Evolutionary conservation across 2,329 filamentous ascomycete species (phyloP).

Genomic region (Pseudocercospora vitis): DNA sequence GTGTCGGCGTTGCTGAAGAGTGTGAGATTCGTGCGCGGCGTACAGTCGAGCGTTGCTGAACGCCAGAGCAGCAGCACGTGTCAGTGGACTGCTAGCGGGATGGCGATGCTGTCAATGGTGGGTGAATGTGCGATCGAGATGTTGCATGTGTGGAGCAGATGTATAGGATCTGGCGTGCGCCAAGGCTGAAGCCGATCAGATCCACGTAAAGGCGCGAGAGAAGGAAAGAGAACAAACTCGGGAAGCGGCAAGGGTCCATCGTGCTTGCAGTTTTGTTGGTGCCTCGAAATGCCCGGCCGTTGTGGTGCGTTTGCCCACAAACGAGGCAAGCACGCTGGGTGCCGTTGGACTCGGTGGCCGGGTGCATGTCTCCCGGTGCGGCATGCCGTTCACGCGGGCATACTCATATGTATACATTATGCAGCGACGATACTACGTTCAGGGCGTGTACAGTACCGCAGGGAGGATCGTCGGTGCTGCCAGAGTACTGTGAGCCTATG

Average conservation of each 20-base stretch:
- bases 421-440: too few relatives aligned
- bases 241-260: background rate
- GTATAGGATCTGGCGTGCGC: background rate
- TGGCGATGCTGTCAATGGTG: too few relatives aligned
- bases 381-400: too few relatives aligned
- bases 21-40: too few relatives aligned
- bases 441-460: too few relatives aligned
- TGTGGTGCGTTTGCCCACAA: slow-evolving; percentile 5
- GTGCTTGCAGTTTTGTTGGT: slow-evolving; percentile 9
- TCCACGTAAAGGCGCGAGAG: background rate
- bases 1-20: background rate
- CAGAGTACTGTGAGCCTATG: too few relatives aligned
- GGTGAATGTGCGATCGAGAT: background rate
- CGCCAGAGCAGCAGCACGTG: background rate
- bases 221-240: background rate
- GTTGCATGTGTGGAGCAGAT: background rate
- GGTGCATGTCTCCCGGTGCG: background rate
- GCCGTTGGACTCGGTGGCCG: background rate
- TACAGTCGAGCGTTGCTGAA: too few relatives aligned
- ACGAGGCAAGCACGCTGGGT: slow-evolving; percentile 7
- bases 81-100: too few relatives aligned
- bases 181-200: background rate
- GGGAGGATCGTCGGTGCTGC: too few relatives aligned
- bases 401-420: slow-evolving; percentile 1
- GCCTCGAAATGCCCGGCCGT: background rate